A percentile compares a stretch with the other conserved stretches of the same genome.
Evolutionary conservation across 2,329 filamentous ascomycete genomes (phyloP).

Genomic region (Aspergillus clavatus): DNA sequence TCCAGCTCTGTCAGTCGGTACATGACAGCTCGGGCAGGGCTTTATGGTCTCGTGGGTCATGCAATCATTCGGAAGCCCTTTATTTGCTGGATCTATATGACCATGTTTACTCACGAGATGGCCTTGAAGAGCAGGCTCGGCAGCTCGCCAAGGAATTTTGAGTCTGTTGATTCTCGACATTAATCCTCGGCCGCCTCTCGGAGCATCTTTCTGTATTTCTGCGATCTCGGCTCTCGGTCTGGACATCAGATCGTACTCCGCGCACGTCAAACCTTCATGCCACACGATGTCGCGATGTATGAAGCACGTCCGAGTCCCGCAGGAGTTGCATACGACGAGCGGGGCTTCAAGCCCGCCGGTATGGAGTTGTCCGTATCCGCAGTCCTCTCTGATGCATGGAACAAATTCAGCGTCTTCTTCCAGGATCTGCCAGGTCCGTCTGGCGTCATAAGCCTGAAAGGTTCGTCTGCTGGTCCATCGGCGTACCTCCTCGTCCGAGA

Average conservation of each 20-base stretch:
- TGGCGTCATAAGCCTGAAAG: constrained; percentile 12
- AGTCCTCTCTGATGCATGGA: constrained; percentile 10
- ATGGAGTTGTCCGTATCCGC: constrained; percentile 16
- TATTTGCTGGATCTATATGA: neutral
- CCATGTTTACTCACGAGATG: neutral
- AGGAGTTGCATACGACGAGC: constrained; percentile 13
- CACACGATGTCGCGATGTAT: constrained; percentile 12
- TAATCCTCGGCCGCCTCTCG: neutral
- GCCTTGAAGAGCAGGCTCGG: neutral
- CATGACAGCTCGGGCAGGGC: constrained; percentile 12
- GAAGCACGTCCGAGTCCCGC: constrained; percentile 15
- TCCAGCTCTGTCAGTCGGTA: constrained; percentile 9
- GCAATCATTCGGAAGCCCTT: constrained; percentile 5
- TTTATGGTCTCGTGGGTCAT: constrained; percentile 7
- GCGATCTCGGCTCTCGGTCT: neutral
- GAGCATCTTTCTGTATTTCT: neutral
- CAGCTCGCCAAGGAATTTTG: neutral
- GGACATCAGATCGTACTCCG: constrained; percentile 10
- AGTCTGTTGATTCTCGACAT: neutral
- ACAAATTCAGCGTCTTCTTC: constrained; percentile 17
- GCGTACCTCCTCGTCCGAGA: constrained; percentile 13
- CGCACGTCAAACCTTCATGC: constrained; percentile 17
- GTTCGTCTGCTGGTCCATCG: constrained; percentile 14
- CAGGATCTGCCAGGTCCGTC: constrained; percentile 11
- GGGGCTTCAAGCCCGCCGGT: constrained; percentile 13